A percentile compares a stretch with the other conserved stretches of the same genome.
Evolutionary conservation across 2,329 filamentous ascomycete genomes (phyloP).

Genomic region (Fusarium verticillioides): DNA sequence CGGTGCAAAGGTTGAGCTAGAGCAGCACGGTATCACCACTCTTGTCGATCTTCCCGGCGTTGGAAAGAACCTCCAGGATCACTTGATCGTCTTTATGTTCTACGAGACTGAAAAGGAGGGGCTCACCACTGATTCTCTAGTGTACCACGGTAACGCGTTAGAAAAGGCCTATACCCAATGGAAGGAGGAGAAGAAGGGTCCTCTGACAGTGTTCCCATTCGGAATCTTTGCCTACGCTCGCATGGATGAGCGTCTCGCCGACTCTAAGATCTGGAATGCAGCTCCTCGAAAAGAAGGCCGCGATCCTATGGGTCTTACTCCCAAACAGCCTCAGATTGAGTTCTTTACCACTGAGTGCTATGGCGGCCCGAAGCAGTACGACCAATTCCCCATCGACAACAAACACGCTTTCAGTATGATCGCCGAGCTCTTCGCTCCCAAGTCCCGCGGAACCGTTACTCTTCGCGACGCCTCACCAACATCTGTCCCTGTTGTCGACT

Average conservation of each 20-base stretch:
- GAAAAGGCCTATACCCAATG: constrained; percentile 64
- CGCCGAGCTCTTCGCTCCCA: constrained; percentile 66
- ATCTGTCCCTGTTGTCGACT: constrained; percentile 66
- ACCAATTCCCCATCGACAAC: constrained; percentile 62
- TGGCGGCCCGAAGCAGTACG: constrained; percentile 68
- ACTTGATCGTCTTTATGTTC: constrained; percentile 67
- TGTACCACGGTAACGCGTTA: constrained; percentile 65
- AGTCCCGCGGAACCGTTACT: constrained; percentile 65
- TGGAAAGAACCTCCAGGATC: constrained; percentile 63
- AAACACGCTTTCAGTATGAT: constrained; percentile 69
- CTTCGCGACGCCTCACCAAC: constrained; percentile 60
- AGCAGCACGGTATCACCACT: constrained; percentile 54
- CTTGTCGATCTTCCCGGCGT: constrained; percentile 59
- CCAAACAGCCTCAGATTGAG: constrained; percentile 68
- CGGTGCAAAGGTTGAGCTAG: constrained; percentile 56
- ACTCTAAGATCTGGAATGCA: constrained; percentile 64
- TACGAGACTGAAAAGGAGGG: constrained; percentile 65
- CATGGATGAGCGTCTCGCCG: constrained; percentile 67
- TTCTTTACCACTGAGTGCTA: constrained; percentile 73
- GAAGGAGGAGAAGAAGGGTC: constrained; percentile 67
- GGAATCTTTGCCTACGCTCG: constrained; percentile 70
- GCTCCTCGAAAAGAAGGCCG: constrained; percentile 61
- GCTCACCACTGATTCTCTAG: constrained; percentile 64
- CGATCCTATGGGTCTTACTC: constrained; percentile 71
- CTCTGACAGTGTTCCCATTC: constrained; percentile 71